These are phyloP conservation scores for Tolypocladium cylindrosporum DNA, from an alignment of 2,329 filamentous ascomycete genomes.

Conservation along the genomic window DNA sequence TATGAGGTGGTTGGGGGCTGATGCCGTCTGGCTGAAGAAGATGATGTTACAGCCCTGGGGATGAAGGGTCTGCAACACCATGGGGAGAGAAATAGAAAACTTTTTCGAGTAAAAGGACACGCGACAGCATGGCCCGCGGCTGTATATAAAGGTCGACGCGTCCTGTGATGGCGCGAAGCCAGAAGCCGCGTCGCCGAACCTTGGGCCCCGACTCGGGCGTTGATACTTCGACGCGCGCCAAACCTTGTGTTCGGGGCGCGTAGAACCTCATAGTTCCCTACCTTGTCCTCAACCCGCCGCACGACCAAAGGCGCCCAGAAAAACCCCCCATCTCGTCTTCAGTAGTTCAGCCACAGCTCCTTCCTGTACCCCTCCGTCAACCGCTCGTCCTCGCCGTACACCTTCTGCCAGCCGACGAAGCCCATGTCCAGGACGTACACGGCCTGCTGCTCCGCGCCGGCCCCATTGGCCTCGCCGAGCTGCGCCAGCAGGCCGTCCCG, in stretches of 20 bases:
- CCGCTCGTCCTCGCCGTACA: constrained; percentile 64
- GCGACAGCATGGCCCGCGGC: not conserved
- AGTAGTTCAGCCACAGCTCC: constrained; percentile 68
- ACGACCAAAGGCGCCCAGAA: not conserved
- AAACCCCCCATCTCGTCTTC: not conserved
- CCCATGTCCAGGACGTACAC: constrained; percentile 76
- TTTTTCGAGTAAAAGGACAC: not conserved
- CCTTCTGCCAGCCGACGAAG: constrained; percentile 83
- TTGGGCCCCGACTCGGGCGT: not conserved
- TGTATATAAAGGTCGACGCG: not conserved
- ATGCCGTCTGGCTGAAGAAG: not conserved
- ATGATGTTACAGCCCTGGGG: not conserved
- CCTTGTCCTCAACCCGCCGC: not conserved
- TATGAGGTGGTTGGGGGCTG: not conserved
- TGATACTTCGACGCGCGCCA: not conserved
- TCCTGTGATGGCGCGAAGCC: not conserved
- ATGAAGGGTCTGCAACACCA: not conserved
- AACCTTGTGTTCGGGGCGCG: not conserved
- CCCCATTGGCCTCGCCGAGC: constrained; percentile 15
- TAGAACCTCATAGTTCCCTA: not conserved
- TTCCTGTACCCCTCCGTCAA: constrained; percentile 78
- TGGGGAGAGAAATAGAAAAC: not conserved
- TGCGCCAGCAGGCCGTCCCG: constrained; percentile 38
- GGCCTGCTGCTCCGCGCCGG: constrained; percentile 42
- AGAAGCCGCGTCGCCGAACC: not conserved